Evolutionary conservation across 306 rosid genomes (phyloP).

Genomic region (Cotoneaster glaucophyllus): DNA sequence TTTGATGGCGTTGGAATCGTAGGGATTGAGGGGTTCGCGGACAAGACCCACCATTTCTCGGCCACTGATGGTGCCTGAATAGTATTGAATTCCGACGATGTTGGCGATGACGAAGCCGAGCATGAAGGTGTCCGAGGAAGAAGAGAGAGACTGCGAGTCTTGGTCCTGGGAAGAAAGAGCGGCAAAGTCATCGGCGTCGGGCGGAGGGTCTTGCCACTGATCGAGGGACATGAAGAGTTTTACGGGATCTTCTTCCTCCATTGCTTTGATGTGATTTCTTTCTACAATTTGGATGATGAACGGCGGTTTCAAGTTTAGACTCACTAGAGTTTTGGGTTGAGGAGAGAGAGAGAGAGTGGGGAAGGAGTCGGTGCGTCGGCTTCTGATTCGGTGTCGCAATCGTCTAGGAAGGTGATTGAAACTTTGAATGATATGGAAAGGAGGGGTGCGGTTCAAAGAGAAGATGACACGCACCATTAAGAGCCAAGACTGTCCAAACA

Average conservation of each 20-base stretch:
- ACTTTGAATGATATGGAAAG: no score
- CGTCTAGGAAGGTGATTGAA: no score
- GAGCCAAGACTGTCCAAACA: no score
- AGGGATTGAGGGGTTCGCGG: slow-evolving; percentile 60
- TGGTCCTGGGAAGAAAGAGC: slow-evolving; percentile 3
- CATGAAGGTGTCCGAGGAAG: slow-evolving; percentile 32
- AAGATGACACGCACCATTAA: no score
- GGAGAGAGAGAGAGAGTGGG: no score
- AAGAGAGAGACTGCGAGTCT: slow-evolving; percentile 8
- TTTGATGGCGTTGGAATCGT: slow-evolving; percentile 61
- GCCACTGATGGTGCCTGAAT: slow-evolving; percentile 49
- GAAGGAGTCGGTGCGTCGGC: neutral
- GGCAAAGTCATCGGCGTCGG: slow-evolving; percentile 2
- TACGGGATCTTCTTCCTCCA: slow-evolving; percentile 22
- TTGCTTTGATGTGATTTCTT: neutral
- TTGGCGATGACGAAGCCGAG: slow-evolving; percentile 54
- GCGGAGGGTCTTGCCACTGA: slow-evolving; percentile 9
- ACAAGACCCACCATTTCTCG: slow-evolving; percentile 61
- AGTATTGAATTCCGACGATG: slow-evolving; percentile 55
- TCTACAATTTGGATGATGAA: neutral
- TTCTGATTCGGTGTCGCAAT: neutral
- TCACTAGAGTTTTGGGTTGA: no score
- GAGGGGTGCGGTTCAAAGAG: no score
- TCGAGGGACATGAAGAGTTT: neutral
- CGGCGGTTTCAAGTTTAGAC: neutral